Evolutionary conservation across 495 filamentous ascomycete genomes (phyloP).

Genomic region (Penicillium fimorum): DNA sequence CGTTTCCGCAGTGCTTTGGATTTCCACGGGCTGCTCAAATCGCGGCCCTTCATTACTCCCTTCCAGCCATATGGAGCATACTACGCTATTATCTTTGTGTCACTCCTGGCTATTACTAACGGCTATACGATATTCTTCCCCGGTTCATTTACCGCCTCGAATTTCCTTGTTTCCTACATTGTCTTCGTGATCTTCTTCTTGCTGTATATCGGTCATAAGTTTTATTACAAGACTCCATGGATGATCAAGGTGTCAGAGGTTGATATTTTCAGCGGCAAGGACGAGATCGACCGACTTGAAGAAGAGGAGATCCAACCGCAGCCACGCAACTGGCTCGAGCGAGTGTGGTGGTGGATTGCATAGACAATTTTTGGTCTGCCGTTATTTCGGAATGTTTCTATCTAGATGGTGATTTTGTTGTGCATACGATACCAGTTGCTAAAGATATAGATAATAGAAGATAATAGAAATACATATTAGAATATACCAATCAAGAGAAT

Average conservation of each 20-base stretch:
- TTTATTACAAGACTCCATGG: conserved; percentile 40
- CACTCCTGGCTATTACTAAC: conserved; percentile 60
- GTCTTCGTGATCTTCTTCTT: conserved; percentile 68
- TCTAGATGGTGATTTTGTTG: not conserved
- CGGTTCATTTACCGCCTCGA: conserved; percentile 31
- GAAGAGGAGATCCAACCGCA: conserved; percentile 27
- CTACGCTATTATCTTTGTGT: conserved; percentile 54
- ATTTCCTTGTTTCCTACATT: conserved; percentile 53
- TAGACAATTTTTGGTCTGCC: not conserved
- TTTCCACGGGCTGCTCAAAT: conserved; percentile 41
- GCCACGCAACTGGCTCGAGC: conserved; percentile 34
- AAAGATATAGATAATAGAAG: not conserved
- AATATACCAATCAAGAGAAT: not conserved
- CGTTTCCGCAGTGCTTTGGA: conserved; percentile 48
- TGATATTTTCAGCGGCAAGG: conserved; percentile 33
- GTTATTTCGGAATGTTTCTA: not conserved
- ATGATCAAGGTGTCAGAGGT: conserved; percentile 49
- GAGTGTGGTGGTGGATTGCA: conserved; percentile 37
- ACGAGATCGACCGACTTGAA: conserved; percentile 34
- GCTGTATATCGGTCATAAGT: conserved; percentile 49
- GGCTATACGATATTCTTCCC: conserved; percentile 66
- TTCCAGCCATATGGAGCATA: conserved; percentile 55
- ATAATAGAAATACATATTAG: not conserved
- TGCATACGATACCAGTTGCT: not conserved
- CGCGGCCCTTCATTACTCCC: conserved; percentile 52